Base-by-base conservation (phyloP, 768 basidiomycete genomes). In the Panellus pusillus region DNA sequence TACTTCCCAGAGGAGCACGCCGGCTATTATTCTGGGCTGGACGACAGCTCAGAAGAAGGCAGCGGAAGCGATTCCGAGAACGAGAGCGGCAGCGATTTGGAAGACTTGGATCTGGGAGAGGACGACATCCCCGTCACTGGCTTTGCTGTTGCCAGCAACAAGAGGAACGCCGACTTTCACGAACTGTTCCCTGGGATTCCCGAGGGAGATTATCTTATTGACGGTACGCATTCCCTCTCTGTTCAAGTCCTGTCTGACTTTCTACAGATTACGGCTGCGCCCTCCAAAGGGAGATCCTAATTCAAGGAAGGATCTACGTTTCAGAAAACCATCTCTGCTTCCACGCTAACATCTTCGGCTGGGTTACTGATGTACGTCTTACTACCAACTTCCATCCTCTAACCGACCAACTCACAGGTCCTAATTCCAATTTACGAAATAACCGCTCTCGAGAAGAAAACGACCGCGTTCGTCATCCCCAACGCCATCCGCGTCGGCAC, bases 301-400 rank as follows among this genome's bases (percentile, higher is more conserved):
- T 98, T 40, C 97, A 98, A 77, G 97, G 97, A 6, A 79, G 97
- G 11, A 68, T 99, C 52, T 98, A 98, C 71, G 91, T 98, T 19
- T 98, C 97, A 7, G 96, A 99, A 72, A 98, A 98, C 71, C 95
- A 98, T 66, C 82, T 98, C n/a, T 98, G 93, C 74, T 99, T 98
- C 77, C 92, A 99, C 63, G 96, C 97, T 39, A 98, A 98, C 66
- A 98, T 98, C 40, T 96, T 98, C 70, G 96, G 97, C 39, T 98
- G 96, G 97, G 89, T 97, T 44, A 98, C 96, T 27, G 87, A 96
- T 66, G 95, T 96, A 69, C 70, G 94, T 77, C 31, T 0, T 32
- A 12, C 32, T 3, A 11, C 28, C 28, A 24, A n/a, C n/a, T 9
- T 52, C 24, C 24, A 3, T 20, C 5, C 44, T 48, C 35, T 52